These are phyloP conservation scores for Orbilia oligospora DNA, from an alignment of 2,329 filamentous ascomycete species.

Conservation along the genomic window DNA sequence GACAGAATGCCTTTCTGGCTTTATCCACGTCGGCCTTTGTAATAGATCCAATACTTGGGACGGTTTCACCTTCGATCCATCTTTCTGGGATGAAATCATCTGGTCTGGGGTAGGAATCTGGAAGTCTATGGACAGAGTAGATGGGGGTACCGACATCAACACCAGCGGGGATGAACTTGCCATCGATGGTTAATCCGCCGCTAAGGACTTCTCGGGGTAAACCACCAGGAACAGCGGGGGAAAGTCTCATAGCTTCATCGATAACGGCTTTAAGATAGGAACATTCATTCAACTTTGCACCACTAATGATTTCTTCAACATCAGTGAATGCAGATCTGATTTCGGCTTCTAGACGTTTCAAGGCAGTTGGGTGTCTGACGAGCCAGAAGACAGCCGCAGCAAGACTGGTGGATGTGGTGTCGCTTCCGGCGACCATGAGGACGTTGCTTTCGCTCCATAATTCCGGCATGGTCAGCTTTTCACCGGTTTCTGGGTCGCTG, in stretches of 20 bases:
- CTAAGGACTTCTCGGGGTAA: conserved; percentile 70
- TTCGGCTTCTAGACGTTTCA: conserved; percentile 71
- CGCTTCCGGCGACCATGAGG: conserved; percentile 70
- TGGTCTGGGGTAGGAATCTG: conserved; percentile 74
- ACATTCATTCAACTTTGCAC: conserved; percentile 70
- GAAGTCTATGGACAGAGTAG: conserved; percentile 79
- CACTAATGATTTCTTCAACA: conserved; percentile 73
- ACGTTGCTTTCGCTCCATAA: conserved; percentile 80
- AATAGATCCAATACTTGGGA: conserved; percentile 68
- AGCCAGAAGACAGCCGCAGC: conserved; percentile 76
- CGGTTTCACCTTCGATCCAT: conserved; percentile 69
- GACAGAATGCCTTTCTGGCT: conserved; percentile 80
- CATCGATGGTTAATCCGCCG: conserved; percentile 70
- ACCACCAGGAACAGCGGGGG: conserved; percentile 67
- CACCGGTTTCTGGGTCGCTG: conserved; percentile 78
- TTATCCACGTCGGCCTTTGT: conserved; percentile 68
- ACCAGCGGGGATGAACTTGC: conserved; percentile 69
- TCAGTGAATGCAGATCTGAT: conserved; percentile 71
- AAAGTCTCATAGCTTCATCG: conserved; percentile 70
- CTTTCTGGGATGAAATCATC: conserved; percentile 76
- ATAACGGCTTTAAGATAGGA: conserved; percentile 73
- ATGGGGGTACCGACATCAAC: conserved; percentile 77
- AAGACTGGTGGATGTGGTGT: conserved; percentile 78
- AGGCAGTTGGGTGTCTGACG: conserved; percentile 70
- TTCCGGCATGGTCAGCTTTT: conserved; percentile 77